Evolutionary conservation across 2,329 filamentous ascomycete species (phyloP).

Genomic region (Talaromyces sp.): DNA sequence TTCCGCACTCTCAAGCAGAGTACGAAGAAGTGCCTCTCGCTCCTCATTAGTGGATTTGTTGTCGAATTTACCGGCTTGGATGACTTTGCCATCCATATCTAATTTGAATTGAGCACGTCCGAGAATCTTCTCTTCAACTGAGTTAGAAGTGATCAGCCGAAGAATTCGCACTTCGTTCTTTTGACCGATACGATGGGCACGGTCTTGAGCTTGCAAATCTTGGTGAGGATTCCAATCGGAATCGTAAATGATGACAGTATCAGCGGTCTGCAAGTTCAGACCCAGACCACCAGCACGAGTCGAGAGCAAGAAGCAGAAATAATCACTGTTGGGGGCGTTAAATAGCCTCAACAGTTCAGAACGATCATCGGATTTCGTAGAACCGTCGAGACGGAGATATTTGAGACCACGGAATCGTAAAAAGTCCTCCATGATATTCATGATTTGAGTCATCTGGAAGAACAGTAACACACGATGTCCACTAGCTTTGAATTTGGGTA

Average conservation of each 20-base stretch:
- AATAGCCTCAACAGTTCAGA: constrained; percentile 84
- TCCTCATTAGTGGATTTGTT: constrained; percentile 99
- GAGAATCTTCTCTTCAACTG: constrained; percentile 96
- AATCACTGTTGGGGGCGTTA: constrained; percentile 83
- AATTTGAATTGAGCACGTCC: constrained; percentile 96
- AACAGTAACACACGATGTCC: constrained; percentile 98
- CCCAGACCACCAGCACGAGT: constrained; percentile 97
- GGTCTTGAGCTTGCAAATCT: constrained; percentile 98
- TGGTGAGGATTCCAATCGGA: constrained; percentile 99
- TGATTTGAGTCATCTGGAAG: constrained; percentile 99
- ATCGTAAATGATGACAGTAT: constrained; percentile 99
- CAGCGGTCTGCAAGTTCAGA: constrained; percentile 93
- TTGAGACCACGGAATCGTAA: constrained; percentile 74
- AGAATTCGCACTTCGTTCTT: constrained; percentile 99
- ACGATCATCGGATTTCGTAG: constrained; percentile 94
- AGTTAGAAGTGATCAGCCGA: constrained; percentile 91
- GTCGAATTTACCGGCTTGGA: constrained; percentile 98
- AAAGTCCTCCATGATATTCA: constrained; percentile 99
- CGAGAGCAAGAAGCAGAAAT: constrained; percentile 97
- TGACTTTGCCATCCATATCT: constrained; percentile 99
- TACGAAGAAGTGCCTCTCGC: constrained; percentile 91
- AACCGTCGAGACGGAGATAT: constrained; percentile 91
- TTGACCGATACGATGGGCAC: constrained; percentile 98
- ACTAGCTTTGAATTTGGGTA: constrained; percentile 87
- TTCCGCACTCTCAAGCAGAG: constrained; percentile 77